Conservation (phyloP, 1,284 basidiomycete species). For the Melampsora medusae region DNA sequence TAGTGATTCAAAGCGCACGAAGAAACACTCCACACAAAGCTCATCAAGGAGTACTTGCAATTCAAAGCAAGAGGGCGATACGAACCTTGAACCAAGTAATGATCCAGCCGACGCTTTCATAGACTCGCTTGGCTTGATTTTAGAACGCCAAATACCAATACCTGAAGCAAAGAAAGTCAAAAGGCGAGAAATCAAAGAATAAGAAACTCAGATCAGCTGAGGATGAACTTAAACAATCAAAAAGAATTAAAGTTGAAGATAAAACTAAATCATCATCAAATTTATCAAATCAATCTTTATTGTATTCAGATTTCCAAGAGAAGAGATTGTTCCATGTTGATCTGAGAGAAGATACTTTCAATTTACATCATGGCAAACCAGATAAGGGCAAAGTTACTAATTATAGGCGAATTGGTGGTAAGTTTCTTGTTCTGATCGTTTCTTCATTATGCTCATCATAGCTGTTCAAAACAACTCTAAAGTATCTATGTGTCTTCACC, state of each 20-base stretch:
- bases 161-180: background rate
- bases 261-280: background rate
- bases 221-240: background rate
- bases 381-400: conserved; percentile 30
- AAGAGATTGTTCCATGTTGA: conserved; percentile 23
- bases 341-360: conserved; percentile 36
- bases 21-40: background rate
- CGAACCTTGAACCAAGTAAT: background rate
- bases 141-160: background rate
- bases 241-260: background rate
- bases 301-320: background rate
- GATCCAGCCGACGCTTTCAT: conserved; percentile 7
- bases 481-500: background rate
- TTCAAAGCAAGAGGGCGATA: background rate
- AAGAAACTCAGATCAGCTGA: background rate
- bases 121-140: background rate
- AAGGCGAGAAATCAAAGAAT: background rate
- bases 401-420: conserved; percentile 23
- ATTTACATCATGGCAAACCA: conserved; percentile 26
- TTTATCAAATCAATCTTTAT: background rate
- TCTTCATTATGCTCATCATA: background rate
- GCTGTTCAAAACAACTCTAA: too few relatives aligned
- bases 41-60: background rate
- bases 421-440: background rate
- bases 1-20: background rate